Conservation (phyloP, 345 rosid species). For the Hypericum androsaemum region DNA sequence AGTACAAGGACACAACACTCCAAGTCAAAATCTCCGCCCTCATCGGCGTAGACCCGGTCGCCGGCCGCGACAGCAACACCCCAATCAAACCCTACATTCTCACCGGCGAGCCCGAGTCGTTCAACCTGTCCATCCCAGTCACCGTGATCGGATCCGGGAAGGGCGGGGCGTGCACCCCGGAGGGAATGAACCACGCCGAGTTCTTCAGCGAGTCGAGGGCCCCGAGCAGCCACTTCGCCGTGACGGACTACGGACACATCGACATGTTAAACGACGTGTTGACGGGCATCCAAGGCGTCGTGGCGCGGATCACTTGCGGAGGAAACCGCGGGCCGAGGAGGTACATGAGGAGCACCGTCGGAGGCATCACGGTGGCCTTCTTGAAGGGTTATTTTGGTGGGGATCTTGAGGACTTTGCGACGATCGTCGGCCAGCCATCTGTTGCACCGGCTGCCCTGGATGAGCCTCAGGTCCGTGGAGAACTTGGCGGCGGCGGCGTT, state of each 20-base stretch:
- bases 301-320: constrained; percentile 8
- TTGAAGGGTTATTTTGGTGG: constrained; percentile 17
- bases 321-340: constrained; percentile 13
- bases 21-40: constrained; percentile 12
- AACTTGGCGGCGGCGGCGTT: too few relatives aligned
- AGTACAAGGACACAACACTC: background rate
- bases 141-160: background rate
- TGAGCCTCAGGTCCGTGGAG: too few relatives aligned
- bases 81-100: constrained; percentile 19
- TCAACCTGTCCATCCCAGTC: constrained; percentile 14
- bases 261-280: constrained; percentile 28
- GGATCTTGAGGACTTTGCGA: constrained; percentile 9
- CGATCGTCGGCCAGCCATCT: constrained; percentile 13
- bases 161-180: constrained; percentile 24
- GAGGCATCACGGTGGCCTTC: constrained; percentile 36
- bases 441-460: constrained; percentile 24
- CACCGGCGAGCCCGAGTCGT: constrained; percentile 10
- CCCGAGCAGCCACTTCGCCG: constrained; percentile 25
- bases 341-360: constrained; percentile 24
- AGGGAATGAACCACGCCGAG: constrained; percentile 21
- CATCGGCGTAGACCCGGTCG: constrained; percentile 31
- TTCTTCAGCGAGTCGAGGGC: constrained; percentile 25
- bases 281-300: background rate
- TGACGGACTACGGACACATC: constrained; percentile 33
- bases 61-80: background rate